Evolutionary conservation across 495 filamentous ascomycete species (phyloP).

Genomic region (Rostrohypoxylon terebratum): DNA sequence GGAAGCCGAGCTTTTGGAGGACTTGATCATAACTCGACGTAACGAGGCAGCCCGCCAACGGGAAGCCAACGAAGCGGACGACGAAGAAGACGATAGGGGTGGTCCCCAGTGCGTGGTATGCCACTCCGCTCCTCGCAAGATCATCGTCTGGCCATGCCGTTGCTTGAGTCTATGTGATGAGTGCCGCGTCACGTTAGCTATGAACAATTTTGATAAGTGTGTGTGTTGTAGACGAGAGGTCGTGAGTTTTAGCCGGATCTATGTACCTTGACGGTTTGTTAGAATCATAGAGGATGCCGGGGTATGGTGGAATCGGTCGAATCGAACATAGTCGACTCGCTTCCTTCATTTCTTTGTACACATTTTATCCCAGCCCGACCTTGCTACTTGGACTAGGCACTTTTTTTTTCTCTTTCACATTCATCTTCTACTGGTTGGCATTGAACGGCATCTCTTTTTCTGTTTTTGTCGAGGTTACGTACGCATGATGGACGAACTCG

Average conservation of each 20-base stretch:
- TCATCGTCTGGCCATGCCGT: conserved; percentile 96
- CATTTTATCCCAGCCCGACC: background rate
- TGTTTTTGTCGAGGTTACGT: background rate
- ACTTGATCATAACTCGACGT: conserved; percentile 77
- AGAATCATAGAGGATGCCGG: background rate
- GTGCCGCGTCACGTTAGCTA: conserved; percentile 89
- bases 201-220: conserved; percentile 97
- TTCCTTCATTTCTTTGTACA: conserved; percentile 6
- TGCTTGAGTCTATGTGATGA: conserved; percentile 96
- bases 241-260: conserved; percentile 86
- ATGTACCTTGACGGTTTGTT: conserved; percentile 73
- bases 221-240: conserved; percentile 92
- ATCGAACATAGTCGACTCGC: background rate
- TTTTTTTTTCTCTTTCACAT: conserved; percentile 1
- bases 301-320: background rate
- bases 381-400: background rate
- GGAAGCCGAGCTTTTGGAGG: conserved; percentile 83
- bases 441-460: conserved; percentile 1
- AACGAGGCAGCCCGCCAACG: conserved; percentile 33
- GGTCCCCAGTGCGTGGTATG: conserved; percentile 95
- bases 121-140: conserved; percentile 84
- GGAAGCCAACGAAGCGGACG: conserved; percentile 67
- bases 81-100: conserved; percentile 76
- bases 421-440: background rate
- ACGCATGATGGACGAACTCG: conserved; percentile 9